Evolutionary conservation across 306 rosid species (phyloP).

Genomic region (Vigna unguiculata): DNA sequence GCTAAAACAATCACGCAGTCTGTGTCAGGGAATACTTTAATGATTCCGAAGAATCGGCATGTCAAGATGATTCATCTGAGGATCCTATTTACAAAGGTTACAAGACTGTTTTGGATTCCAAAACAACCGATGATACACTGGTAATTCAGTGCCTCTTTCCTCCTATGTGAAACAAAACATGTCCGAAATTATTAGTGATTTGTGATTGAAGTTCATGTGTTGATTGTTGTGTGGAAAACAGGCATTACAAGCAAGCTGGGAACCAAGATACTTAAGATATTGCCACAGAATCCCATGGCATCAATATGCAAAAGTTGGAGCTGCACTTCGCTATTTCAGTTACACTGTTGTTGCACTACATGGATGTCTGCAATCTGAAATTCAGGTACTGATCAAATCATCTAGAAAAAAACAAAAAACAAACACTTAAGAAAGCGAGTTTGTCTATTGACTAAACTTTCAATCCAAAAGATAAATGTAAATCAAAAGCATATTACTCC

Average conservation of each 20-base stretch:
- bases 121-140: constrained; percentile 81
- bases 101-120: constrained; percentile 92
- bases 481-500: background rate
- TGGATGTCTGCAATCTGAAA: constrained; percentile 83
- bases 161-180: constrained; percentile 4
- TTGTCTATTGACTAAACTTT: constrained; percentile 4
- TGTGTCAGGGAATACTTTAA: constrained; percentile 78
- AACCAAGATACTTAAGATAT: constrained; percentile 80
- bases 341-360: constrained; percentile 90
- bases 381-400: constrained; percentile 62
- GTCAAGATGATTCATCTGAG: constrained; percentile 51
- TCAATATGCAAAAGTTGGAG: constrained; percentile 81
- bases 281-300: constrained; percentile 79
- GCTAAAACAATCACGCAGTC: constrained; percentile 55
- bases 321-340: constrained; percentile 85
- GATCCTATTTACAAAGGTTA: constrained; percentile 74
- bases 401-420: background rate
- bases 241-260: constrained; percentile 97
- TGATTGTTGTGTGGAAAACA: constrained; percentile 40
- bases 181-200: constrained; percentile 5
- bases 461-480: background rate
- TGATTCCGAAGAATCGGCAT: constrained; percentile 41
- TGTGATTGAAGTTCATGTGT: background rate
- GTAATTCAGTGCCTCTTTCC: constrained; percentile 48
- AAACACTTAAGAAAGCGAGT: background rate